Base-by-base conservation (phyloP, 176 grass and related monocot species). In the Miscanthus lutarioriparius region DNA sequence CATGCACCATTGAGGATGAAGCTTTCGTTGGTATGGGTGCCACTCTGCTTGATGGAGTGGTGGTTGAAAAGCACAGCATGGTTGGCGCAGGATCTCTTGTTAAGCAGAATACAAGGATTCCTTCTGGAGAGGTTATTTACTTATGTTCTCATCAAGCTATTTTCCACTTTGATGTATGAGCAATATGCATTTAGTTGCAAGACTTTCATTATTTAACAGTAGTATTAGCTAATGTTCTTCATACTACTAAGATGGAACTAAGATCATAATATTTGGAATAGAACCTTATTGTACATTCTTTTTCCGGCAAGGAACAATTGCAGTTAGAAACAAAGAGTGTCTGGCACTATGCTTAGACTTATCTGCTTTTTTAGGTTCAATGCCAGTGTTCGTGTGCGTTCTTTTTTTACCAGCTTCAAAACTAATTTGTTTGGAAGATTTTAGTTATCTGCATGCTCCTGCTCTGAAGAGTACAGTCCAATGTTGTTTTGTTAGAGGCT, bases 11-110 rank as follows among this genome's bases (percentile, higher is more conserved):
- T 41, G 91, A 95, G 86, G 96, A 98, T 89, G 91, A 95, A 76
- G 87, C 96, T 80, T 98, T 98, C 77, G 87, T 98, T 82, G 93
- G 96, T 74, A 98, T 92, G 92, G 96, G 92, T 88, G 92, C 92
- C 38, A 91, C 91, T 73, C 82, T 98, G 73, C 87, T 98, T 70
- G 95, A 98, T 69, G 95, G 95, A 71, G 92, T 89, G n/a, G 87
- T 98, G 7, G 92, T 98, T 74, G 95, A 93, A 84, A 98, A 98
- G 72, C 89, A 95, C 73, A 94, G 91, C 59, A 98, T 98, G 87
- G 91, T 95, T 70, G 96, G 91, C 1, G 93, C 92, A 6, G 93
- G 96, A 64, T 87, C 96, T 25, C 96, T 98, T 83, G 96, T 98
- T 51, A 93, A 86, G 79, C 96, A 98, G 91, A 91, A 94, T 54